Conservation (phyloP, 1,284 basidiomycete species). For the Acaromyces ingoldii region DNA sequence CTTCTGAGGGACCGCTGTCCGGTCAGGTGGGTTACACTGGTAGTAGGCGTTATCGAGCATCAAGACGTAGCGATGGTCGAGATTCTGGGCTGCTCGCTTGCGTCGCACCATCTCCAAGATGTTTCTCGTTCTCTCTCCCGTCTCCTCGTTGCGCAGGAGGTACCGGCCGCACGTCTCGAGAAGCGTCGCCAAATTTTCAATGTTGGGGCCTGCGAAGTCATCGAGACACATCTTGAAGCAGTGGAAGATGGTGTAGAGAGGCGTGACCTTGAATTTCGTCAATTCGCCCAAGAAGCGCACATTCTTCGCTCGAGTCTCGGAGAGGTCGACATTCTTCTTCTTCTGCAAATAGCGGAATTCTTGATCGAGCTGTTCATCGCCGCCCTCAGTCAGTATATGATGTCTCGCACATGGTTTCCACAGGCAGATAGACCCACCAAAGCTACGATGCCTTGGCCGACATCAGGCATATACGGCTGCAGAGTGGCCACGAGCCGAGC, state of each 20-base stretch:
- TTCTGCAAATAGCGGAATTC: slow-evolving; percentile 94
- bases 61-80: slow-evolving; percentile 82
- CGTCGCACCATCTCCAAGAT: slow-evolving; percentile 88
- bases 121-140: slow-evolving; percentile 63
- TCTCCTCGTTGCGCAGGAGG: slow-evolving; percentile 79
- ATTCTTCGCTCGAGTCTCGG: slow-evolving; percentile 83
- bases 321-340: slow-evolving; percentile 84
- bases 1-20: slow-evolving; percentile 76
- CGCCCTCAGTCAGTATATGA: too few relatives aligned
- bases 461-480: slow-evolving; percentile 86
- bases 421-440: too few relatives aligned
- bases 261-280: slow-evolving; percentile 92
- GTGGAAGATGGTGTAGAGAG: slow-evolving; percentile 84
- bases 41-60: slow-evolving; percentile 98
- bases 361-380: slow-evolving; percentile 72
- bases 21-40: slow-evolving; percentile 96
- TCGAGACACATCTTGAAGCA: slow-evolving; percentile 95
- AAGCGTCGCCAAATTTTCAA: slow-evolving; percentile 86
- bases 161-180: slow-evolving; percentile 93
- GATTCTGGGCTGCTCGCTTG: slow-evolving; percentile 84
- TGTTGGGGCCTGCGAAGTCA: slow-evolving; percentile 83
- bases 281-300: slow-evolving; percentile 81
- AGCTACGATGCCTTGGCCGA: slow-evolving; percentile 74
- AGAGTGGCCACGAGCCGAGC: slow-evolving; percentile 82
- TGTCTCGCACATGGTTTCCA: too few relatives aligned